Evolutionary conservation across 768 basidiomycete species (phyloP).

Genomic region (Chalciporus chontae): DNA sequence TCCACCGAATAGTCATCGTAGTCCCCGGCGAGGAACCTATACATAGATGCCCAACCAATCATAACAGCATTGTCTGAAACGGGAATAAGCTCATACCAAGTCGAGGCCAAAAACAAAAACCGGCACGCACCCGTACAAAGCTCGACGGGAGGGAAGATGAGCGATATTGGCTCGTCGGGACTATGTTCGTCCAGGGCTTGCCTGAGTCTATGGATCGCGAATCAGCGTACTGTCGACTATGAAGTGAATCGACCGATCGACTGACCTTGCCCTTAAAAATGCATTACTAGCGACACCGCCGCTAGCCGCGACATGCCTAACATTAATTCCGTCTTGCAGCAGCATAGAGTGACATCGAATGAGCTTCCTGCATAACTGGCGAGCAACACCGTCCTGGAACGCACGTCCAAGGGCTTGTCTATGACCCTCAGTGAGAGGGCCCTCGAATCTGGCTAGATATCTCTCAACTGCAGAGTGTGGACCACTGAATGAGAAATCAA

Average conservation of each 20-base stretch:
- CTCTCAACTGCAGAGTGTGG: slow-evolving; percentile 71
- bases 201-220: slow-evolving; percentile 28
- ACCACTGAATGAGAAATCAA: slow-evolving; percentile 78
- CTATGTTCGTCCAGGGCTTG: slow-evolving; percentile 25
- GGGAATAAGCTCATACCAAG: not conserved
- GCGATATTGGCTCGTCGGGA: slow-evolving; percentile 34
- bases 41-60: slow-evolving; percentile 91
- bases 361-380: slow-evolving; percentile 76
- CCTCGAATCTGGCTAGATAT: slow-evolving; percentile 42
- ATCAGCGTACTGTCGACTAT: not conserved
- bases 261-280: slow-evolving; percentile 61
- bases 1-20: slow-evolving; percentile 60
- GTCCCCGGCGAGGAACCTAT: slow-evolving; percentile 64
- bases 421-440: slow-evolving; percentile 21
- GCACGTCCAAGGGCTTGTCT: slow-evolving; percentile 53
- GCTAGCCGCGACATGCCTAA: slow-evolving; percentile 72
- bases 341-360: slow-evolving; percentile 31
- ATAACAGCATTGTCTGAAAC: slow-evolving; percentile 88
- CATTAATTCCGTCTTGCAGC: slow-evolving; percentile 43
- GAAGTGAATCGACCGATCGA: slow-evolving; percentile 9
- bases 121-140: slow-evolving; percentile 74
- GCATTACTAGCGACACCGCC: slow-evolving; percentile 92
- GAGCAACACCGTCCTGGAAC: slow-evolving; percentile 71
- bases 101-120: not conserved
- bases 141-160: slow-evolving; percentile 71